Percentiles rank a stretch among this genome's conserved stretches.
Conservation (phyloP, 2,329 filamentous ascomycete genomes). For the Monilinia fructicola region DNA sequence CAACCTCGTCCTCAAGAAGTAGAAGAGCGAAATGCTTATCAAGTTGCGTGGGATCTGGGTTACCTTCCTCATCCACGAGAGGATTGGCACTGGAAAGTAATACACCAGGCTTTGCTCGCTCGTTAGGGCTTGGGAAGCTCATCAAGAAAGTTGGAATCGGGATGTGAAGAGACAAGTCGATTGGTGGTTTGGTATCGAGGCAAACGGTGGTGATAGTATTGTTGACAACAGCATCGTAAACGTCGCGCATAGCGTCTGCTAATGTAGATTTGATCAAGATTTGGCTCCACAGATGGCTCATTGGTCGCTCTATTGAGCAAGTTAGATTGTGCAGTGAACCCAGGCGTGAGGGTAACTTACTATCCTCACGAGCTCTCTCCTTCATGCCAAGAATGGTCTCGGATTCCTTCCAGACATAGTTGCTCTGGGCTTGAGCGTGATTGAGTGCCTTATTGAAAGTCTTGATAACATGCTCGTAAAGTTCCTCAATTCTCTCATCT, state of each 20-base stretch:
- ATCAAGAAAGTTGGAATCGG: constrained; percentile 65
- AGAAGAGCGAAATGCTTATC: constrained; percentile 87
- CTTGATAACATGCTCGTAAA: constrained; percentile 87
- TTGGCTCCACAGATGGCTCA: constrained; percentile 67
- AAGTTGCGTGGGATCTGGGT: constrained; percentile 65
- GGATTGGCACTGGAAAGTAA: constrained; percentile 87
- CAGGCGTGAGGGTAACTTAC: constrained; percentile 37
- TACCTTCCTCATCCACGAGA: constrained; percentile 65
- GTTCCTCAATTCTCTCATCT: constrained; percentile 69
- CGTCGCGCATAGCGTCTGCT: constrained; percentile 76
- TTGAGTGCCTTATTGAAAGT: constrained; percentile 91
- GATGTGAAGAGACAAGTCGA: constrained; percentile 64
- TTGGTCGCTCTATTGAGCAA: constrained; percentile 43
- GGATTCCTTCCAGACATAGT: constrained; percentile 90
- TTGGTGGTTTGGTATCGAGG: constrained; percentile 59
- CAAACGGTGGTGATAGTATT: constrained; percentile 85
- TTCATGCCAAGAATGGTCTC: constrained; percentile 79
- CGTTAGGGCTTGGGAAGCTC: constrained; percentile 68
- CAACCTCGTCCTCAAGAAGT: constrained; percentile 77
- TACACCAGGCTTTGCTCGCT: constrained; percentile 69
- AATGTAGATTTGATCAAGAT: constrained; percentile 73
- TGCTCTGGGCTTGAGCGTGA: constrained; percentile 84
- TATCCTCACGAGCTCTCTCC: constrained; percentile 73
- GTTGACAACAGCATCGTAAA: constrained; percentile 77
- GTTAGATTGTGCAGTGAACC: constrained; percentile 7